Evolutionary conservation across 129 eudicot genomes (phyloP), one percentile per base, ranked within the genome.

Genomic region (Escallonia herrerae): DNA sequence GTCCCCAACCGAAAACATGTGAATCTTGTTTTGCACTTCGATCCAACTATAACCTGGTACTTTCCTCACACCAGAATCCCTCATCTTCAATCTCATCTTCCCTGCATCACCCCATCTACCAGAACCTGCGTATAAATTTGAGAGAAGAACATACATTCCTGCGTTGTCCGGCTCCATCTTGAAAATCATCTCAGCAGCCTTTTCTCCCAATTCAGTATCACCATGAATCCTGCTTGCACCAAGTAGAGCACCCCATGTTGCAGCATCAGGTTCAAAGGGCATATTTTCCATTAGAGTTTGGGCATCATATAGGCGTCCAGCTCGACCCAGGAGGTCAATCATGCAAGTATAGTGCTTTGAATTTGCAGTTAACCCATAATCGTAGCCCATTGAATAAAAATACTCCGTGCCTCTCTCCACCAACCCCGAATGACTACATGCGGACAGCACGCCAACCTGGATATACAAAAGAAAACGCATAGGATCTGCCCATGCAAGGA

Each of bases 41-140:
- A 87, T 74, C 95, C 95, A 87, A 70, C 95, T 87, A 71, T 84
- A 84, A n/a, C 95, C 95, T 0, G 84, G 95, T 33, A 71, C 73
- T 69, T 87, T 87, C 65, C 69, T 81, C 11, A 84, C 83, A 8
- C 95, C 86, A 4, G 77, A 63, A 53, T 84, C 84, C 76, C 87
- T 71, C 90, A 84, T 87, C 74, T 76, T 87, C 67, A 76, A 51
- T 37, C 91, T 77, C 84, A 87, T 81, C 49, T 69, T 66, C 38
- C 81, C 69, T 50, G 79, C 88, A 58, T 87, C 95, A 38, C 40
- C 56, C 95, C 95, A 86, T 74, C 89, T 83, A 37, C 82, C 86
- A 6, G 95, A 82, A 77, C 86, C 75, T 55, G 95, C 95, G 47
- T 86, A 86, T 62, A 86, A 69, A 57, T 86, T 86, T n/a, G 95